Base-by-base conservation (phyloP, 2,329 filamentous ascomycete species). In the Phialophora expanda region DNA sequence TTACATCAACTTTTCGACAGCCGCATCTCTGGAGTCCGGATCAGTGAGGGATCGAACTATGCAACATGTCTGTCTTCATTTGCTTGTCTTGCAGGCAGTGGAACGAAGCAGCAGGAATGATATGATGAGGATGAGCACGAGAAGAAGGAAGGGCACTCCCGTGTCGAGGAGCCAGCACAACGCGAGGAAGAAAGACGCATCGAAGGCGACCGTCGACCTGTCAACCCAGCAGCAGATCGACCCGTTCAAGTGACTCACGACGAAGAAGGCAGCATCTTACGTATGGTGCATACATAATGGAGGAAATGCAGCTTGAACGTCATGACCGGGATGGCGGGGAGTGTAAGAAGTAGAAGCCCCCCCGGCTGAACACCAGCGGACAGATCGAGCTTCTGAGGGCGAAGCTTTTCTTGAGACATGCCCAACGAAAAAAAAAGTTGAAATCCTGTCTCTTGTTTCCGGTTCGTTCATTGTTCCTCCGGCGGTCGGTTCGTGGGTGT, bases 381-480 rank as follows among this genome's bases (percentile, higher is more conserved):
- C 38, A 44, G 38, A 44, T 44, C 17, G 48, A 53, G 48, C 20
- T 53, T 28, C 48, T 5, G 22, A 28, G 20, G 14, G 14, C 17
- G 48, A 12, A 53, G 48, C 48, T 44, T n/a, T 44, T 44, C 38
- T n/a, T n/a, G 38, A 44, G 38, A 17, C 22, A 53, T 12, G 20
- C 48, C 26, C 48, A 53, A 24, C 9, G 20, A 2, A 30, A 53
- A 53, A 51, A 53, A 53, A 53, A 53, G 48, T 53, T 53, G 48
- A 53, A 53, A 53, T 53, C 22, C n/a, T 28, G 22, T 12, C 8
- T n/a, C 1, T n/a, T 44, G 17, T 44, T n/a, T 11, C 14, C 14
- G 4, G 12, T 17, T 41, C 34, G 34, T 41, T 41, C 34, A 14
- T 17, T 41, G 14, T 41, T 41, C 12, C 34, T 14, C 17, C 17